Percentiles rank a stretch among this genome's conserved stretches.
Evolutionary conservation across 768 basidiomycete genomes (phyloP).

Genomic region (Cystofilobasidium ferigula): DNA sequence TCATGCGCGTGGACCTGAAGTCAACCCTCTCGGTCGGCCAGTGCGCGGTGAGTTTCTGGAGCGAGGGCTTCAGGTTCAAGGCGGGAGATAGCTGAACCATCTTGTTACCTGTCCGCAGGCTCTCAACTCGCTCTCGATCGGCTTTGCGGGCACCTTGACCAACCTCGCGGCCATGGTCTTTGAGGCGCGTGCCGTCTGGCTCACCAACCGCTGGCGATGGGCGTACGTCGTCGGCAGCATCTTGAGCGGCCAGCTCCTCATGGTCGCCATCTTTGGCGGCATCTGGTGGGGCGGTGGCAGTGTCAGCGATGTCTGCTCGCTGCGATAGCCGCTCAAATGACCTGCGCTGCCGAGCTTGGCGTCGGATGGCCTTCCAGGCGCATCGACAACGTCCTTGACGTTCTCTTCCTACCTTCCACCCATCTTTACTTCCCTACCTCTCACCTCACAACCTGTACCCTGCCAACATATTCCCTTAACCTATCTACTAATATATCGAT

Average conservation of each 20-base stretch:
- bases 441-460: too few species aligned
- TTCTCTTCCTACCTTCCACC: too few species aligned
- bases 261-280: conserved; percentile 11
- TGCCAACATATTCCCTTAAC: too few species aligned
- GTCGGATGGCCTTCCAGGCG: too few species aligned
- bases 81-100: too few species aligned
- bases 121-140: conserved; percentile 13
- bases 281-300: conserved; percentile 9
- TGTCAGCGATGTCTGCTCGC: neutral
- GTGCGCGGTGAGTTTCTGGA: conserved; percentile 15
- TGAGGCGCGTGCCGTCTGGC: conserved; percentile 3
- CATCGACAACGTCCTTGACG: too few species aligned
- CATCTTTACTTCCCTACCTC: too few species aligned
- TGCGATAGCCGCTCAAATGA: neutral
- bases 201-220: conserved; percentile 9
- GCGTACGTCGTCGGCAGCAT: conserved; percentile 2
- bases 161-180: conserved; percentile 10
- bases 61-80: too few species aligned
- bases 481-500: too few species aligned
- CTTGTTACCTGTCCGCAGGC: neutral
- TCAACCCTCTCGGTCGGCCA: neutral
- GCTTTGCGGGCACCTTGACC: conserved; percentile 16
- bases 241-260: neutral
- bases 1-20: conserved; percentile 1
- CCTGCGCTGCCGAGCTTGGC: too few species aligned